A percentile compares a stretch with the other conserved stretches of the same genome.
These are phyloP conservation scores for Rossbeevera mucosa DNA, from an alignment of 768 basidiomycete species.

Conservation along the genomic window DNA sequence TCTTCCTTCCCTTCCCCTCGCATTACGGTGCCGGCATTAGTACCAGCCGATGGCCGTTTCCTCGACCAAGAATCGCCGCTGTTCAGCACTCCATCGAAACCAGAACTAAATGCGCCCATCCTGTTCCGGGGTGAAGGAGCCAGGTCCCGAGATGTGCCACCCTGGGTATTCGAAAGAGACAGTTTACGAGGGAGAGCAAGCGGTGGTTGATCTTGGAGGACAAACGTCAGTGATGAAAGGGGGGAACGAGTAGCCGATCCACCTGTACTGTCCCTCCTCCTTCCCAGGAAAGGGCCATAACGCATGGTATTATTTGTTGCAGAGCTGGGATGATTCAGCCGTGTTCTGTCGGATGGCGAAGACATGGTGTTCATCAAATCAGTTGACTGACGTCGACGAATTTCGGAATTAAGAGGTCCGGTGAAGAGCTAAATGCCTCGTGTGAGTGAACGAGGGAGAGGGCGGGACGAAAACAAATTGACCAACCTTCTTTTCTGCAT, in stretches of 20 bases:
- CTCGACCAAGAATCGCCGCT: slow-evolving; percentile 69
- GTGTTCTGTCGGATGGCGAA: slow-evolving; percentile 56
- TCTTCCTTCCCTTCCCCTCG: slow-evolving; percentile 39
- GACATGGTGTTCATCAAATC: slow-evolving; percentile 63
- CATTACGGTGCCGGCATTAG: slow-evolving; percentile 30
- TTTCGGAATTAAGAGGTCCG: slow-evolving; percentile 77
- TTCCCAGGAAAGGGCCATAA: slow-evolving; percentile 51
- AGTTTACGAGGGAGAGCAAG: slow-evolving; percentile 57
- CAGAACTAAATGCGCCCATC: slow-evolving; percentile 52
- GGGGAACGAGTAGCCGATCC: slow-evolving; percentile 6
- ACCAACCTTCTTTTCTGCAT: slow-evolving; percentile 83
- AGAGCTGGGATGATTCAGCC: slow-evolving; percentile 48
- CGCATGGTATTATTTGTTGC: slow-evolving; percentile 52
- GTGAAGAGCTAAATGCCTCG: slow-evolving; percentile 62
- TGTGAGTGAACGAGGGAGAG: slow-evolving; percentile 23
- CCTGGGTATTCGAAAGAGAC: slow-evolving; percentile 60
- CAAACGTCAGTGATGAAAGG: slow-evolving; percentile 6
- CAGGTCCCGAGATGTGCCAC: slow-evolving; percentile 50
- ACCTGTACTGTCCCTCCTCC: slow-evolving; percentile 73
- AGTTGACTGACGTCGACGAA: slow-evolving; percentile 78
- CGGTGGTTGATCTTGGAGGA: slow-evolving; percentile 53
- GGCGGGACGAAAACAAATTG: slow-evolving; percentile 6
- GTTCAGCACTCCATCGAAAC: slow-evolving; percentile 70
- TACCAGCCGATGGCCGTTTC: slow-evolving; percentile 60
- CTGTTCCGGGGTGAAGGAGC: slow-evolving; percentile 62